A percentile compares a stretch with the other conserved stretches of the same genome.
These are phyloP conservation scores for Croton setiger DNA, from an alignment of 441 rosid species.

Conservation along the genomic window DNA sequence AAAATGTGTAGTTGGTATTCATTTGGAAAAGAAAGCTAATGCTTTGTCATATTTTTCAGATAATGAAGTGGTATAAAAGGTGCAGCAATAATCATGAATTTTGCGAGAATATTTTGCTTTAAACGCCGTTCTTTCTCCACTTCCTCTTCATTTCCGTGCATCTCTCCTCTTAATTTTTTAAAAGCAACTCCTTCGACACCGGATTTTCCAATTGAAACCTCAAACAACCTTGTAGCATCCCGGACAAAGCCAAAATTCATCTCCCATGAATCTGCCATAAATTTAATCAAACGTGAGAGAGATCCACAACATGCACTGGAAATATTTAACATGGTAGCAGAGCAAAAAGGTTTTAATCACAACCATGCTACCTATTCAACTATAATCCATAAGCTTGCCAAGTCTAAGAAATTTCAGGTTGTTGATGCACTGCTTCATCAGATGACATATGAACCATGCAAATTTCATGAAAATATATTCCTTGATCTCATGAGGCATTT, in stretches of 20 bases:
- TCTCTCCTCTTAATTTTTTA: constrained; percentile 45
- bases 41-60: constrained; percentile 13
- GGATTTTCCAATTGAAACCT: constrained; percentile 35
- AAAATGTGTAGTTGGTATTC: not conserved
- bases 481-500: constrained; percentile 77
- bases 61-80: constrained; percentile 15
- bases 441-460: constrained; percentile 81
- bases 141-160: constrained; percentile 51
- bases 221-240: constrained; percentile 20
- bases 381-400: constrained; percentile 62
- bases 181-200: constrained; percentile 22
- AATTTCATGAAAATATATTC: constrained; percentile 72
- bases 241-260: constrained; percentile 46
- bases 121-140: constrained; percentile 33
- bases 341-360: constrained; percentile 74
- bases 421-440: constrained; percentile 67
- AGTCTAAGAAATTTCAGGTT: constrained; percentile 66
- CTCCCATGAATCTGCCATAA: constrained; percentile 56
- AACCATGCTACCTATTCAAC: constrained; percentile 76
- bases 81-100: constrained; percentile 24
- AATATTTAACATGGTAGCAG: constrained; percentile 58
- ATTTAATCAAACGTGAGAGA: constrained; percentile 60
- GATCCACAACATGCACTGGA: constrained; percentile 68
- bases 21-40: constrained; percentile 6
- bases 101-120: constrained; percentile 7